Evolutionary conservation across 1,284 basidiomycete species (phyloP).

Genomic region (Inonotus hispidus): DNA sequence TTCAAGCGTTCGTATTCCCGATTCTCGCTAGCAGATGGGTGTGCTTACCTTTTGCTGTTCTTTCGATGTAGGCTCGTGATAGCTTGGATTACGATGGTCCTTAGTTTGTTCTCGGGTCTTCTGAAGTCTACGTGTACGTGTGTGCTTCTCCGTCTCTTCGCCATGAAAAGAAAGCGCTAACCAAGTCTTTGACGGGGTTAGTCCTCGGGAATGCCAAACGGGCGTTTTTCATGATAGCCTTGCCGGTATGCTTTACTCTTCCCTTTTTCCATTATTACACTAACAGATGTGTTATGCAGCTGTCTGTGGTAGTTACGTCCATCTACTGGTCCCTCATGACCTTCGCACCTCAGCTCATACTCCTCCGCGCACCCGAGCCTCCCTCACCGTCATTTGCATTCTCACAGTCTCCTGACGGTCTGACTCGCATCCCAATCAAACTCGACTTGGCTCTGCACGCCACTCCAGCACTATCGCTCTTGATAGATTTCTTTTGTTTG

Average conservation of each 20-base stretch:
- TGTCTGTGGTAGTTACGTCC: conserved; percentile 60
- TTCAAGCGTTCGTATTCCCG: conserved; percentile 53
- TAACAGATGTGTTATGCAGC: conserved; percentile 30
- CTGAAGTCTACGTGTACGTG: conserved; percentile 32
- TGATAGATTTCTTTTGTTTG: conserved; percentile 70
- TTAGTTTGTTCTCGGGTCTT: conserved; percentile 45
- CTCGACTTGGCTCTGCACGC: conserved; percentile 68
- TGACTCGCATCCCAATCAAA: conserved; percentile 50
- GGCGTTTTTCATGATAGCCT: conserved; percentile 49
- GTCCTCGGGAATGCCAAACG: conserved; percentile 47
- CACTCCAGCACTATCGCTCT: conserved; percentile 51
- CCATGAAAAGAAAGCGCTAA: background rate
- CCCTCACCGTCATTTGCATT: conserved; percentile 31
- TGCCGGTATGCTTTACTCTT: conserved; percentile 41
- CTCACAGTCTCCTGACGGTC: conserved; percentile 29
- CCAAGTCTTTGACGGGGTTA: conserved; percentile 22
- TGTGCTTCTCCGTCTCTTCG: background rate
- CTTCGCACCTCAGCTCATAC: conserved; percentile 48
- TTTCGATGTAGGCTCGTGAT: conserved; percentile 38
- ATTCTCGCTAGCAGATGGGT: background rate
- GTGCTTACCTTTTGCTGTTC: background rate
- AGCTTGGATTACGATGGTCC: conserved; percentile 46
- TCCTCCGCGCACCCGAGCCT: conserved; percentile 33
- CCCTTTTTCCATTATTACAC: background rate
- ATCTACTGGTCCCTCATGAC: conserved; percentile 70